These are phyloP conservation scores for Aegilops longissima DNA, from an alignment of 176 grass and related monocot species.

Conservation along the genomic window DNA sequence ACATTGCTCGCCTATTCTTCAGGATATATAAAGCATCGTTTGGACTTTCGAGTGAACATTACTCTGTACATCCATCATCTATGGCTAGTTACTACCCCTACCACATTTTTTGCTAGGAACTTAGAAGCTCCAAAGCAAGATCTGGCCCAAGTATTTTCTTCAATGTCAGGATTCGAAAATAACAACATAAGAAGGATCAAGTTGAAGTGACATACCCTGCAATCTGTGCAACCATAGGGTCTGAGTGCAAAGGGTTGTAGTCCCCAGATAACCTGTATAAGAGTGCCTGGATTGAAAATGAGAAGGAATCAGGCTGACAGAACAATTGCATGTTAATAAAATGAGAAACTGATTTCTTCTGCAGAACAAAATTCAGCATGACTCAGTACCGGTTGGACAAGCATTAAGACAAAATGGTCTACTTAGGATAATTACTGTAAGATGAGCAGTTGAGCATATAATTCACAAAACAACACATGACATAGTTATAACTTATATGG, in stretches of 20 bases:
- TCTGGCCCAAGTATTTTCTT: background rate
- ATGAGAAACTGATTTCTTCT: background rate
- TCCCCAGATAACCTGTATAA: constrained; percentile 90
- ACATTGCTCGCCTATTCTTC: background rate
- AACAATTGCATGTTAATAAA: constrained; percentile 17
- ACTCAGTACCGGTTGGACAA: background rate
- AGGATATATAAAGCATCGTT: background rate
- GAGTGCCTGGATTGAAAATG: constrained; percentile 55
- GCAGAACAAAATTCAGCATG: background rate
- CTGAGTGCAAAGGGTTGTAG: constrained; percentile 97
- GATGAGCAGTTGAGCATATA: constrained; percentile 17
- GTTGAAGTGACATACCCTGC: constrained; percentile 62
- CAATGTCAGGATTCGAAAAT: background rate
- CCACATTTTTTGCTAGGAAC: background rate
- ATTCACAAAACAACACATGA: background rate
- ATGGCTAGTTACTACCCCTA: background rate
- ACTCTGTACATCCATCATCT: background rate
- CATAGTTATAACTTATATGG: background rate
- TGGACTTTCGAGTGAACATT: background rate
- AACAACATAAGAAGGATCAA: background rate
- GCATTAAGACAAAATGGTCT: background rate
- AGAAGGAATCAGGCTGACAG: background rate
- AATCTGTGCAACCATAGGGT: constrained; percentile 71
- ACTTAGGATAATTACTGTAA: background rate
- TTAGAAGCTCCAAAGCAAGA: background rate